Percentiles rank a stretch among this genome's conserved stretches.
Conservation (phyloP, 2,329 filamentous ascomycete species). For the Dothistroma pini region DNA sequence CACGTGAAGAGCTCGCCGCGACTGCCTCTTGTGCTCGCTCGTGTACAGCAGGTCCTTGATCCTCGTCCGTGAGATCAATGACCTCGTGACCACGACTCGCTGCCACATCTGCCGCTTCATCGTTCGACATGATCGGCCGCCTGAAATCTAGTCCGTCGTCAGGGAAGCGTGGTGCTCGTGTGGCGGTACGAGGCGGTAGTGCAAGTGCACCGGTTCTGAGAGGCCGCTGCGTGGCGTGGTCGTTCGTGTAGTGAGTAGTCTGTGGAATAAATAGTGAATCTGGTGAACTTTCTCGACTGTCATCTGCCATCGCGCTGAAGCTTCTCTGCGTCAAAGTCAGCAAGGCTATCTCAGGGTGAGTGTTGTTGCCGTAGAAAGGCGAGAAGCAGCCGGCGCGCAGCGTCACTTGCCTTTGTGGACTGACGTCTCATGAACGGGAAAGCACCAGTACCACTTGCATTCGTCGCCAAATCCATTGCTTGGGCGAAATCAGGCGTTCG, state of each 20-base stretch:
- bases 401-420: conserved; percentile 12
- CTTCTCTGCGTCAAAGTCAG: conserved; percentile 20
- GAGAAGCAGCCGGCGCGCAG: not conserved
- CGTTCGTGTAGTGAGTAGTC: conserved; percentile 31
- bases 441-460: conserved; percentile 6
- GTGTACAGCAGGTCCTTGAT: conserved; percentile 11
- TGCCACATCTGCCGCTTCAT: not conserved
- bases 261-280: conserved; percentile 30
- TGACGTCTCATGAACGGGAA: conserved; percentile 15
- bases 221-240: conserved; percentile 31
- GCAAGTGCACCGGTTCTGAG: conserved; percentile 21
- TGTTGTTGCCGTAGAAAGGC: conserved; percentile 4
- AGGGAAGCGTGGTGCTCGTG: conserved; percentile 35
- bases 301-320: conserved; percentile 21
- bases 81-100: conserved; percentile 16
- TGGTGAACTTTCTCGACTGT: conserved; percentile 15
- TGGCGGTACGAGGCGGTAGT: conserved; percentile 21
- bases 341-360: not conserved
- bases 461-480: not conserved
- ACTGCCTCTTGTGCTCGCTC: conserved; percentile 5
- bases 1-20: conserved; percentile 26
- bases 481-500: not conserved
- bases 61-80: conserved; percentile 39
- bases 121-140: conserved; percentile 44
- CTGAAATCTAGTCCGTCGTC: conserved; percentile 56